These are phyloP conservation scores for Fusarium xyrophilum DNA, from an alignment of 2,329 filamentous ascomycete genomes.

Conservation along the genomic window DNA sequence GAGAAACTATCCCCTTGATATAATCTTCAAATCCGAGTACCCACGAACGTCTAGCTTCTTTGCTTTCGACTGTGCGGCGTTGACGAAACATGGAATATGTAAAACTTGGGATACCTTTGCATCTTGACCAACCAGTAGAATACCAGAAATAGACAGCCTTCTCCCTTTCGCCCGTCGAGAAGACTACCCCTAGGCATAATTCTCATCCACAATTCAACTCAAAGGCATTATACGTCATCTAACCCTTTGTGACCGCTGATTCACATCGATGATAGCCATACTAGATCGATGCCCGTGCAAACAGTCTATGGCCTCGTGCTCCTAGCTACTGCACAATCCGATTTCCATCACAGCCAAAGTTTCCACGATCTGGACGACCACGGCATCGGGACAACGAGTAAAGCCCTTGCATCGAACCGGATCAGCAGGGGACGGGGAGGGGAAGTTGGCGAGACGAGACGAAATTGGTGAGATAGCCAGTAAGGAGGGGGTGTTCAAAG, in stretches of 20 bases:
- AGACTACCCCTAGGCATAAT: background rate
- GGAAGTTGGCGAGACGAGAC: too few relatives aligned
- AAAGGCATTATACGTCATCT: background rate
- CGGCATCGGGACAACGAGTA: background rate
- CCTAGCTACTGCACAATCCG: background rate
- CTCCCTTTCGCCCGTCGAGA: fast-evolving
- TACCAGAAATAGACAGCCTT: background rate
- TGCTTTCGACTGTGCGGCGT: background rate
- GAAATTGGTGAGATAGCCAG: background rate
- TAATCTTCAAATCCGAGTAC: fast-evolving
- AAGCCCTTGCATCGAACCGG: background rate
- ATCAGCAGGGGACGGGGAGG: background rate
- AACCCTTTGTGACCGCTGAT: background rate
- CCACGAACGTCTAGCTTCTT: background rate
- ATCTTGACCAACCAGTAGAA: background rate
- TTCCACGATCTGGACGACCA: background rate
- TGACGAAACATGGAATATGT: background rate
- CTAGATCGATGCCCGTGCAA: fast-evolving
- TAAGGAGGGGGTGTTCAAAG: fast-evolving
- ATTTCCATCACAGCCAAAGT: background rate
- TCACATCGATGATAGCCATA: background rate
- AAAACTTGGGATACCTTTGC: background rate
- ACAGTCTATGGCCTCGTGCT: background rate
- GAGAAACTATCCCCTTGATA: fast-evolving
- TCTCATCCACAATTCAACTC: background rate